Evolutionary conservation across 768 basidiomycete species (phyloP).

Genomic region (Cystofilobasidium ferigula): DNA sequence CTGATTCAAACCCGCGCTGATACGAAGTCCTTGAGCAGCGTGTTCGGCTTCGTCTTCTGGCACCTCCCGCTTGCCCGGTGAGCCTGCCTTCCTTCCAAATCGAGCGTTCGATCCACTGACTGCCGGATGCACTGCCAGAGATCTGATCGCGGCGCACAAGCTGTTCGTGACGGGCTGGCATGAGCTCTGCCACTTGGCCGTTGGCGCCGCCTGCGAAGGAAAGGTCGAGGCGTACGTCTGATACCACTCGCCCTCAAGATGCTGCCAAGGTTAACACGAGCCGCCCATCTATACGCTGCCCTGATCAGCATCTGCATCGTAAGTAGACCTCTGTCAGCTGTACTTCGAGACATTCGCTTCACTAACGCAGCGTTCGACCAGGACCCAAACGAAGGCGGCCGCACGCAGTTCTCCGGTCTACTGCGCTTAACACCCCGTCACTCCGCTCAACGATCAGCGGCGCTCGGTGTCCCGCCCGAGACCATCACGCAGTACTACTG

Average conservation of each 20-base stretch:
- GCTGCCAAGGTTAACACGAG: neutral
- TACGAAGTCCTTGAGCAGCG: neutral
- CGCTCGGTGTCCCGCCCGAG: constrained; percentile 58
- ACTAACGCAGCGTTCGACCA: constrained; percentile 44
- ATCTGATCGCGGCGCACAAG: constrained; percentile 24
- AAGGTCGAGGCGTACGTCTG: neutral
- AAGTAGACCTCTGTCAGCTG: constrained; percentile 34
- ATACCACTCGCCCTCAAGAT: neutral
- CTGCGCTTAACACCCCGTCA: constrained; percentile 16
- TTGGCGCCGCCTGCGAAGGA: constrained; percentile 36
- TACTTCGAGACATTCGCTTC: constrained; percentile 37
- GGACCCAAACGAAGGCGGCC: constrained; percentile 70
- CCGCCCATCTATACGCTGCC: constrained; percentile 63
- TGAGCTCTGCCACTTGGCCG: constrained; percentile 70
- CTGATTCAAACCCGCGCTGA: too few species aligned
- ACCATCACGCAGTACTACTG: constrained; percentile 9
- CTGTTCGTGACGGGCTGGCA: constrained; percentile 81
- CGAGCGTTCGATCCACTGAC: neutral
- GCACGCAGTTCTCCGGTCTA: constrained; percentile 42
- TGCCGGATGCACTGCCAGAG: neutral
- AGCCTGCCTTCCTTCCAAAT: neutral
- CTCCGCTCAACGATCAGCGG: constrained; percentile 59
- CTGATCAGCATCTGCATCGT: constrained; percentile 68
- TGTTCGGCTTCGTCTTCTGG: constrained; percentile 15
- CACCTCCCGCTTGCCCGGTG: constrained; percentile 6